A percentile compares a stretch with the other conserved stretches of the same genome.
phyloP scores from a whole-genome alignment of 768 basidiomycete species.

The Boletus subcaerulescens region DNA sequence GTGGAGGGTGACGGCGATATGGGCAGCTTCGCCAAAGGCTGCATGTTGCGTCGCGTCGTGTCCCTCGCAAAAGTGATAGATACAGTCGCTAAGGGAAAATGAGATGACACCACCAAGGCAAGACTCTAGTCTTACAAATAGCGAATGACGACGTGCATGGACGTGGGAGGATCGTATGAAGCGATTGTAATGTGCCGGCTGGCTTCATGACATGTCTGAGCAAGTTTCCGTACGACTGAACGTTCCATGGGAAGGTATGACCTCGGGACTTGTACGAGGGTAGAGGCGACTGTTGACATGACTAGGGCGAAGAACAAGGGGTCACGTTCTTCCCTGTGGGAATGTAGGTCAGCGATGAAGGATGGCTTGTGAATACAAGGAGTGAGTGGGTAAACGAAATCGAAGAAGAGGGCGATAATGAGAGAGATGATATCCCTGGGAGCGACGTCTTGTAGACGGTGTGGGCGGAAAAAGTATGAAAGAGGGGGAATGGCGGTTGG shows the following conservation, averaged over 20 bases:
- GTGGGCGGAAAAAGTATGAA: constrained; percentile 69
- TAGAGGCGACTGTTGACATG: constrained; percentile 85
- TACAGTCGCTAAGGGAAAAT: constrained; percentile 55
- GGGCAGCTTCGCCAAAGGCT: constrained; percentile 82
- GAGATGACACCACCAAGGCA: constrained; percentile 1
- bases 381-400: constrained; percentile 89
- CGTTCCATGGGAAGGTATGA: constrained; percentile 88
- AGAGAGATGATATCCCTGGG: constrained; percentile 77
- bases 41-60: constrained; percentile 86
- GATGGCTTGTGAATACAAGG: constrained; percentile 90
- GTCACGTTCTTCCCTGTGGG: constrained; percentile 78
- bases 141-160: constrained; percentile 81
- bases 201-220: constrained; percentile 77
- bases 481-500: constrained; percentile 54
- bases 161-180: constrained; percentile 80
- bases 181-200: constrained; percentile 77
- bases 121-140: constrained; percentile 64
- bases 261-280: constrained; percentile 83
- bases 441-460: constrained; percentile 77
- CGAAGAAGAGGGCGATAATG: constrained; percentile 87
- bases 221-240: constrained; percentile 78
- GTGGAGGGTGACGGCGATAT: constrained; percentile 76
- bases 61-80: constrained; percentile 88
- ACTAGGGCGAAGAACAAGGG: constrained; percentile 90
- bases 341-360: constrained; percentile 86